These are phyloP conservation scores for Anthostomella pinea DNA, from an alignment of 2,329 filamentous ascomycete species.

Conservation along the genomic window DNA sequence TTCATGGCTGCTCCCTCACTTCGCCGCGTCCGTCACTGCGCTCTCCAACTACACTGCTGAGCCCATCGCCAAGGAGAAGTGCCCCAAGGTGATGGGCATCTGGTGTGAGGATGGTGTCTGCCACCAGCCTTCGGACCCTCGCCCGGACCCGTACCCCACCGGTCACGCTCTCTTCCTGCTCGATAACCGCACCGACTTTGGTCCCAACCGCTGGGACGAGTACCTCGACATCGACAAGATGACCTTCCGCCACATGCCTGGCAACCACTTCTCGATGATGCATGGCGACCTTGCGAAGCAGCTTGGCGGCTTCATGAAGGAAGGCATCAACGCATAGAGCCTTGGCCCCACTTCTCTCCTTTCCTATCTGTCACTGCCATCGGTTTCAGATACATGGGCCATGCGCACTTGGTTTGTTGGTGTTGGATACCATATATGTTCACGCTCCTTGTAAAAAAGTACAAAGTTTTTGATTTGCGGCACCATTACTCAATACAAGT, in stretches of 20 bases:
- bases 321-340: constrained; percentile 27
- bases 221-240: constrained; percentile 61
- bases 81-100: constrained; percentile 61
- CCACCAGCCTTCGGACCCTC: constrained; percentile 61
- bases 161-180: constrained; percentile 67
- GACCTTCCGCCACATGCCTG: constrained; percentile 63
- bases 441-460: constrained; percentile 9
- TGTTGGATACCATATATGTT: constrained; percentile 1
- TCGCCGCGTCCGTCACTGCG: constrained; percentile 64
- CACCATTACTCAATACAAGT: too few species aligned
- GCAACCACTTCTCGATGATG: constrained; percentile 78
- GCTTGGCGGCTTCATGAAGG: constrained; percentile 31
- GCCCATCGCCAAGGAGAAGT: constrained; percentile 56
- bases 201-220: constrained; percentile 67
- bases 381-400: constrained; percentile 6
- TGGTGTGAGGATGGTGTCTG: constrained; percentile 75
- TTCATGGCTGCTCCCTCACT: constrained; percentile 72
- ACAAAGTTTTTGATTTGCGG: too few species aligned
- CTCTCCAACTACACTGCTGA: constrained; percentile 67
- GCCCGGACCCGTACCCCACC: constrained; percentile 58
- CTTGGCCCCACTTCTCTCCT: not conserved
- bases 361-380: constrained; percentile 2
- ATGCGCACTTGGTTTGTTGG: too few species aligned
- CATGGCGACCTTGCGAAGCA: constrained; percentile 47
- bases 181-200: constrained; percentile 70